Base-by-base conservation (phyloP, 2,329 filamentous ascomycete genomes). In the Tetracladium maxilliforme region DNA sequence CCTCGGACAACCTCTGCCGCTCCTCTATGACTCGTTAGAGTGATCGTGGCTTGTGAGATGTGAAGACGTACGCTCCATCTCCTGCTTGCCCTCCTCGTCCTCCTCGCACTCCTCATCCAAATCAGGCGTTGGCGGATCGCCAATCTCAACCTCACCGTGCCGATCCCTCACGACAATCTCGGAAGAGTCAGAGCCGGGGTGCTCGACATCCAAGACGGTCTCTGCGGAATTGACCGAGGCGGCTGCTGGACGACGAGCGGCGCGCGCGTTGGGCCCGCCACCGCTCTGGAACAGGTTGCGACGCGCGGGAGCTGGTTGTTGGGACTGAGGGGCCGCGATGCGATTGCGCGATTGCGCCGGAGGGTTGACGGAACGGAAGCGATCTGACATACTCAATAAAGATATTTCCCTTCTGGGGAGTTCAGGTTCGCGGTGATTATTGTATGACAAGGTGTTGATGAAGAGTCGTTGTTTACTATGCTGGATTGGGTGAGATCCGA, bases 141-240 rank as follows among this genome's bases (percentile, higher is more conserved):
- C 56, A n/a, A 75, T 48, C 42, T 71, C 61, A 29, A 72, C 60
- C 34, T 75, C 69, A 24, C 70, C 71, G 38, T 73, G 63, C 44
- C 63, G 52, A 39, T 75, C 64, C 34, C 71, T 56, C 22, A 74
- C 61, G 7, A 77, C 64, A 30, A 77, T 74, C 35, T 73, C 69
- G 1, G 45, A 47, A 2, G 47, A 41, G 14, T 61, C 48, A 23
- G 47, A 52, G n/a, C 33, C 34, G 10, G 52, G n/a, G n/a, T n/a
- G 48, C 23, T 61, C 57, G 26, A 49, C 47, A 30, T 63, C 59
- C n/a, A 64, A 46, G 24, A 65, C 37, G 19, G 55, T 59, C 33
- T 66, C 61, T 24, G 48, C 49, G 9, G 58, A 52, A 15, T 42
- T 43, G 7, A 46, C 47, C 6, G 47, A 47, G 17, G 48, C n/a